Conservation (phyloP, 805 yeast genomes). For the Starmerella tilneyi region DNA sequence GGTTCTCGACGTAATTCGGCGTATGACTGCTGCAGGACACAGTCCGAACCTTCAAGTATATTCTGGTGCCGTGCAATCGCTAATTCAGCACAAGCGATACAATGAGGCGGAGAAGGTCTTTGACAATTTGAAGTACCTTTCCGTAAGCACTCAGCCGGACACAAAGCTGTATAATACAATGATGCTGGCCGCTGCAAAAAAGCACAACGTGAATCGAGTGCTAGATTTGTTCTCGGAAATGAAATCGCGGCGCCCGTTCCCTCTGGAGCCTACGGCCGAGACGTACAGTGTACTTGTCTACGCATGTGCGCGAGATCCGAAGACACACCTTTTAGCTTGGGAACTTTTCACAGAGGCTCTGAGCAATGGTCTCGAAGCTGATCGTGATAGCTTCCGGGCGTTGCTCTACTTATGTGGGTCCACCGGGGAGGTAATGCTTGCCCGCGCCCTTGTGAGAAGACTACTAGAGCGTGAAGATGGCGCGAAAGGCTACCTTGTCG, state of each 20-base stretch:
- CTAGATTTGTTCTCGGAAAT: slow-evolving; percentile 68
- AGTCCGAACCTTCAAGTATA: slow-evolving; percentile 34
- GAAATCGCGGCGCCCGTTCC: slow-evolving; percentile 31
- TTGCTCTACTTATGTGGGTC: slow-evolving; percentile 68
- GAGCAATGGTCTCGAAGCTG: slow-evolving; percentile 30
- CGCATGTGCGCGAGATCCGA: slow-evolving; percentile 50
- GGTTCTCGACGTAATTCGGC: slow-evolving; percentile 22
- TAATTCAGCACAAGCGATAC: slow-evolving; percentile 42
- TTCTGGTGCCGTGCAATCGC: slow-evolving; percentile 50
- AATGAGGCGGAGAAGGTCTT: slow-evolving; percentile 62
- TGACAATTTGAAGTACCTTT: slow-evolving; percentile 74
- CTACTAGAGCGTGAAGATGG: slow-evolving; percentile 25
- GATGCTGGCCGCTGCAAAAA: slow-evolving; percentile 53
- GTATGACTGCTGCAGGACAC: slow-evolving; percentile 24
- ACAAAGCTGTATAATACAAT: slow-evolving; percentile 58
- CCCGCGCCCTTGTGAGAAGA: slow-evolving; percentile 45
- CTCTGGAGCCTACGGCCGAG: slow-evolving; percentile 36
- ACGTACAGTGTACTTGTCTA: slow-evolving; percentile 51
- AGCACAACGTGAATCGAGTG: slow-evolving; percentile 59
- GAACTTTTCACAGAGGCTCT: slow-evolving; percentile 57
- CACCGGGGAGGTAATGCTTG: slow-evolving; percentile 65
- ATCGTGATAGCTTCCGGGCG: slow-evolving; percentile 44
- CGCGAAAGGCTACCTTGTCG: slow-evolving; percentile 23
- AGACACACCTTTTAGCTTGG: slow-evolving; percentile 59
- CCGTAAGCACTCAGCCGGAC: slow-evolving; percentile 57